Evolutionary conservation across 148 eudicot genomes (phyloP), one percentile per base, ranked within the genome.

Genomic region (Silene latifolia): DNA sequence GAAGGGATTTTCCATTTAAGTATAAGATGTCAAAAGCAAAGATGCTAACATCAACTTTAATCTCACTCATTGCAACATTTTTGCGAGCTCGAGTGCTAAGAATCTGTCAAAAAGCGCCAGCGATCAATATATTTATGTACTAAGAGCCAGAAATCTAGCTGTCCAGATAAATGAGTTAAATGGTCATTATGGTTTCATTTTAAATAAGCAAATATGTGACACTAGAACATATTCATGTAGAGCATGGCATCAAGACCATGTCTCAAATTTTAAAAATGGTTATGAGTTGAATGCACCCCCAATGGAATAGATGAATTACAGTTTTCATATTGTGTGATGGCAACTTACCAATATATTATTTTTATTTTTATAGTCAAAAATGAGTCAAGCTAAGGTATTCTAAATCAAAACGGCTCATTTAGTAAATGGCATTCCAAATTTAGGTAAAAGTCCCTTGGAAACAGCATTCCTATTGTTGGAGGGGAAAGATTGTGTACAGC

Each of bases 31-130:
- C 98, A 79, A 95, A 95, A 73, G 98, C 93, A 72, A 72, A 95
- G 73, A 95, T 85, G 86, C 97, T 87, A 75, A 94, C 97, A 25
- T 91, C 85, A 74, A 94, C 92, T 86, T 94, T 90, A 79, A 94
- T 94, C 15, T 94, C 97, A 81, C 87, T 91, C 75, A 84, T 51
- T 46, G 46, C 84, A 68, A 94, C 98, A 87, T 94, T 94, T 86
- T 94, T 94, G 60, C 98, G 96, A 80, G 98, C 93, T 80, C 97
- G 97, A 9, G 96, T 94, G 82, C 89, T 91, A 69, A 94, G 89
- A 35, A 79, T 72, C 97, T 94, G 90, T 74, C 74, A 75, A 19
- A 56, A 59, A 23, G 46, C 47, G 0, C 0, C 18, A 65, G 24
- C 2, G 35, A 53, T 42, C 74, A 27, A 24, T 62, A 23, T 23